Conservation (phyloP, 345 rosid genomes). For the Balakata baccata region DNA sequence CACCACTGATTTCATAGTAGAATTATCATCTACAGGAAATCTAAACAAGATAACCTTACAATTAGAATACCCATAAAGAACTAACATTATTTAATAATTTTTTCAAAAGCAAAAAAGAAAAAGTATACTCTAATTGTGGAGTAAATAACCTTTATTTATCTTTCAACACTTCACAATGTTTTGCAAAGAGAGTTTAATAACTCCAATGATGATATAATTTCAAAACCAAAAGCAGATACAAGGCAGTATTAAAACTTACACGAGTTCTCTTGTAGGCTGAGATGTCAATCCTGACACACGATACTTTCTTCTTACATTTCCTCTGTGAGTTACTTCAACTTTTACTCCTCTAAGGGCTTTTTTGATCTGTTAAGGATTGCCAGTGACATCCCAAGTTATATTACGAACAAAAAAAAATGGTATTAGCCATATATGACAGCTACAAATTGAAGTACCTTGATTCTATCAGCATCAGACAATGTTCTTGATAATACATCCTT, state of each 20-base stretch:
- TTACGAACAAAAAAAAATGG: slow-evolving; percentile 9
- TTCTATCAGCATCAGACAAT: slow-evolving; percentile 85
- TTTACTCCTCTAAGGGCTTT: slow-evolving; percentile 94
- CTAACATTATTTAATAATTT: neutral
- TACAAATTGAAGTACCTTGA: slow-evolving; percentile 53
- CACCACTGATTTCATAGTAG: slow-evolving; percentile 90
- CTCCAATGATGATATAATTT: neutral
- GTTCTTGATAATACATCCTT: slow-evolving; percentile 74
- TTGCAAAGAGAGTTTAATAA: neutral
- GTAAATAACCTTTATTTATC: neutral
- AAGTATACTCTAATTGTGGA: neutral
- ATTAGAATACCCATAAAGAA: slow-evolving; percentile 10
- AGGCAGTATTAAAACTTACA: slow-evolving; percentile 43
- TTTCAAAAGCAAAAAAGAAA: neutral
- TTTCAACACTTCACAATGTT: neutral
- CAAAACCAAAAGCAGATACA: neutral
- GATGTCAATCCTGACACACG: slow-evolving; percentile 98
- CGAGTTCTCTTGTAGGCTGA: slow-evolving; percentile 93
- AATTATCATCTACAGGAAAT: slow-evolving; percentile 95
- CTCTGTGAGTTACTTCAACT: slow-evolving; percentile 97
- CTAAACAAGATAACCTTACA: slow-evolving; percentile 34
- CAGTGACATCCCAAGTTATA: slow-evolving; percentile 8
- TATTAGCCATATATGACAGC: neutral
- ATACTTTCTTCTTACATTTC: slow-evolving; percentile 82
- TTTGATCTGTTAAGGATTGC: slow-evolving; percentile 53